phyloP scores from a whole-genome alignment of 202 grass and related monocot genomes.

The Panicum hallii region DNA sequence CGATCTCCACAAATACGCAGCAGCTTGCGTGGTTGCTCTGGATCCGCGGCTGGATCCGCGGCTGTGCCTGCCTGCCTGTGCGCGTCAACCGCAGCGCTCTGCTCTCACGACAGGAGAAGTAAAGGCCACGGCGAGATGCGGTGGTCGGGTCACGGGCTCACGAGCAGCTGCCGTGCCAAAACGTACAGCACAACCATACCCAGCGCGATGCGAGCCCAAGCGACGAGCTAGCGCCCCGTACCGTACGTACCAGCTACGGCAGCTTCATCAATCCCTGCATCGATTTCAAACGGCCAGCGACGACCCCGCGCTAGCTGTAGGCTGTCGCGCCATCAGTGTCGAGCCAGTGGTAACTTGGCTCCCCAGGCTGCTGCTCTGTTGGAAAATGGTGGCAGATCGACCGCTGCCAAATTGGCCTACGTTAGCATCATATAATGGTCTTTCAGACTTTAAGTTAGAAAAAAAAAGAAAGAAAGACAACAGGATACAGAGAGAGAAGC shows the following conservation, averaged over 20 bases:
- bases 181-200: neutral
- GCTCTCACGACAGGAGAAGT: neutral
- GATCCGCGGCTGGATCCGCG: slow-evolving; percentile 35
- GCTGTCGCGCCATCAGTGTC: neutral
- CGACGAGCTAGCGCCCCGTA: neutral
- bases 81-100: neutral
- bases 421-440: neutral
- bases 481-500: neutral
- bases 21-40: neutral
- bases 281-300: neutral
- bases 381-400: neutral
- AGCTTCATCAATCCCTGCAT: neutral
- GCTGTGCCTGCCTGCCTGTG: too few relatives aligned
- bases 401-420: neutral
- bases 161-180: neutral
- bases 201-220: neutral
- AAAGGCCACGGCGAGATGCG: slow-evolving; percentile 4
- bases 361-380: neutral
- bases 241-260: neutral
- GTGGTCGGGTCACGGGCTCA: neutral
- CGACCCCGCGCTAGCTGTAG: neutral
- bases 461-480: neutral
- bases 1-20: neutral
- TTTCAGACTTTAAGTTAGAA: neutral
- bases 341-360: neutral